These are phyloP conservation scores for Batkoa obscura DNA, from an alignment of 371 early-diverging fungal species.

Conservation along the genomic window DNA sequence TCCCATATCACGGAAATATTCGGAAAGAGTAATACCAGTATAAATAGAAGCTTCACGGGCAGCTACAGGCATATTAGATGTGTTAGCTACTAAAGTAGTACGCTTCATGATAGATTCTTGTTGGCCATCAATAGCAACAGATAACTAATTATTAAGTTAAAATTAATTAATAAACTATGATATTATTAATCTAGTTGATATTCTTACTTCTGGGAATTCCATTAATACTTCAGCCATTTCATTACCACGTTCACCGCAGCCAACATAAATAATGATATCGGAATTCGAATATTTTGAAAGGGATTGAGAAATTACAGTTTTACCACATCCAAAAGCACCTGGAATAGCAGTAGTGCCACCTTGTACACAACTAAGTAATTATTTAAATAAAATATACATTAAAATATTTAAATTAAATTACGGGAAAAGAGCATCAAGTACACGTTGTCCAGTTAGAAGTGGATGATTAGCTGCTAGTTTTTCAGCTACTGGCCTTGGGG, in stretches of 20 bases:
- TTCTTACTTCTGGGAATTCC: conserved; percentile 97
- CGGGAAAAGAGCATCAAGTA: conserved; percentile 98
- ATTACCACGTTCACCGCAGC: conserved; percentile 99
- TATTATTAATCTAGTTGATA: no score
- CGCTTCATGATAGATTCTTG: conserved; percentile 99
- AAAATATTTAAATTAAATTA: conserved; percentile 15
- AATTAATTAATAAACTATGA: background rate
- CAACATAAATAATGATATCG: conserved; percentile 99
- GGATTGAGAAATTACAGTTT: conserved; percentile 99
- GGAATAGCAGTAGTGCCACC: conserved; percentile 99
- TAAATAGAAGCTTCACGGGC: conserved; percentile 99
- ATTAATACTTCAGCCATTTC: conserved; percentile 99
- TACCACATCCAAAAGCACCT: conserved; percentile 99
- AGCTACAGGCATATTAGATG: conserved; percentile 99
- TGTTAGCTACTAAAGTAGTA: conserved; percentile 99
- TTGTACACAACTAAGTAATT: conserved; percentile 67
- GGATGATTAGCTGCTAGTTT: conserved; percentile 95
- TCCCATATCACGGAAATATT: conserved; percentile 99
- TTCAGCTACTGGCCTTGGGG: conserved; percentile 95
- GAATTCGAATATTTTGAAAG: conserved; percentile 99
- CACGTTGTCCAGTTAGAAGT: conserved; percentile 98
- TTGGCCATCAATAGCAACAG: conserved; percentile 77
- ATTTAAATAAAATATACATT: background rate
- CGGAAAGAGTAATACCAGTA: conserved; percentile 99
- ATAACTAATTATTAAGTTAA: conserved; percentile 26